These are phyloP conservation scores for Lachnellula arida DNA, from an alignment of 2,329 filamentous ascomycete genomes.

Conservation along the genomic window DNA sequence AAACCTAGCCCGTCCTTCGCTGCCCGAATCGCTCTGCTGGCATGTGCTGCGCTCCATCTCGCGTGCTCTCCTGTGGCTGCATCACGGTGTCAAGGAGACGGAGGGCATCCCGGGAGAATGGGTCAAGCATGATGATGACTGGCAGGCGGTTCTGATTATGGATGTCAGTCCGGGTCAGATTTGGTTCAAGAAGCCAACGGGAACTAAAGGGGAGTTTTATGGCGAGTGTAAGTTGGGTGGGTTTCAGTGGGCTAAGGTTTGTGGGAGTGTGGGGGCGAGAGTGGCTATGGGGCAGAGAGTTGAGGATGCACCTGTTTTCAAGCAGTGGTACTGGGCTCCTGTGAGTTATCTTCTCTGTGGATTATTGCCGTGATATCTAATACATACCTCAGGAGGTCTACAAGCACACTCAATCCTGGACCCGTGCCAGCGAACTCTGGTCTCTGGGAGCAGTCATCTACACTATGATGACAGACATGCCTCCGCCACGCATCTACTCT, in stretches of 20 bases:
- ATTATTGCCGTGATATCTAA: background rate
- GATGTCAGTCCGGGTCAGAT: constrained; percentile 44
- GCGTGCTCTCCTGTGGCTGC: constrained; percentile 48
- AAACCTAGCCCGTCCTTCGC: constrained; percentile 27
- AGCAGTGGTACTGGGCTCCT: constrained; percentile 25
- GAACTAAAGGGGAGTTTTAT: constrained; percentile 41
- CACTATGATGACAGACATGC: constrained; percentile 30
- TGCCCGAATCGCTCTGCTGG: constrained; percentile 52
- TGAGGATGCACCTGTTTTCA: constrained; percentile 12
- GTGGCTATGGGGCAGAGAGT: constrained; percentile 14
- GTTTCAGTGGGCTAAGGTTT: constrained; percentile 36
- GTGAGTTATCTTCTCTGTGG: constrained; percentile 7
- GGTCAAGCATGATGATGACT: constrained; percentile 36
- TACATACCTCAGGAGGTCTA: constrained; percentile 23
- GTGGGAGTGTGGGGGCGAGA: constrained; percentile 13
- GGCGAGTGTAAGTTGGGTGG: constrained; percentile 51
- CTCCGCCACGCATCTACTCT: constrained; percentile 21
- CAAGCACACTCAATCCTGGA: constrained; percentile 15
- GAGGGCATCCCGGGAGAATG: constrained; percentile 20
- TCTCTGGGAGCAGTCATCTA: constrained; percentile 27
- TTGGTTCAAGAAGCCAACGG: constrained; percentile 45
- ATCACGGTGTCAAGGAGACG: constrained; percentile 40
- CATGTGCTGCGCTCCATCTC: constrained; percentile 47
- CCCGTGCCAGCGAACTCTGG: constrained; percentile 24
- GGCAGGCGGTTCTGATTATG: constrained; percentile 49